Base-by-base conservation (phyloP, 805 yeast genomes). In the Candida ascalaphidarum region DNA sequence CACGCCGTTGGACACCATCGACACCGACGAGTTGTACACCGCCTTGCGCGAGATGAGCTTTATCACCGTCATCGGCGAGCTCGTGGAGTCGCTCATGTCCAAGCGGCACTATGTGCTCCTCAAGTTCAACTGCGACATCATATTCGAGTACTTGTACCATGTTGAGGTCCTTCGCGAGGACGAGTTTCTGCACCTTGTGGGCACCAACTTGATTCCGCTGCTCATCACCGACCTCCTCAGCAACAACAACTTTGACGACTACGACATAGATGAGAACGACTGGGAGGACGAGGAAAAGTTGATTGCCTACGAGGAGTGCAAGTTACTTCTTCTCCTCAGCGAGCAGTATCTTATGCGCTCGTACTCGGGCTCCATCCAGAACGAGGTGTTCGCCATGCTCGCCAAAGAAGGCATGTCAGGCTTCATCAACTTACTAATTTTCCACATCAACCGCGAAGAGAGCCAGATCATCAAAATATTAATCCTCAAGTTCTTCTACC, bases 311-410 rank as follows among this genome's bases (percentile, higher is more conserved):
- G 71, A 82, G 22, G 76, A 79, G 35, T 77, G 86, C 58, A 77
- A 76, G 43, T 57, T 83, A 11, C 51, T 88, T 9, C 58, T 88
- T 22, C 77, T 85, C 1, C 58, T 88, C 15, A 88, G 88, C 52
- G 96, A 88, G 48, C 96, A 88, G 52, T 88, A 74, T 52, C 74
- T 88, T 78, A 79, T 84, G 72, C 36, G 61, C 40, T 50, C 66
- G 39, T 43, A 65, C 50, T 32, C 52, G 4, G 43, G 49, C 21
- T 35, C 35, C 1, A 27, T 37, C 15, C 71, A 76, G 41, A 69
- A 68, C 37, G 41, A 45, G 33, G 79, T 82, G 2, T 72, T 81
- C 43, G 60, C 65, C 4, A 66, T 69, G 3, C 48, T 88, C 30
- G 55, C 68, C 22, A 46, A 54, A 17, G 58, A 65, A n/a, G 55